Base-by-base conservation (phyloP, 2,329 filamentous ascomycete species). In the Fusarium sp. region DNA sequence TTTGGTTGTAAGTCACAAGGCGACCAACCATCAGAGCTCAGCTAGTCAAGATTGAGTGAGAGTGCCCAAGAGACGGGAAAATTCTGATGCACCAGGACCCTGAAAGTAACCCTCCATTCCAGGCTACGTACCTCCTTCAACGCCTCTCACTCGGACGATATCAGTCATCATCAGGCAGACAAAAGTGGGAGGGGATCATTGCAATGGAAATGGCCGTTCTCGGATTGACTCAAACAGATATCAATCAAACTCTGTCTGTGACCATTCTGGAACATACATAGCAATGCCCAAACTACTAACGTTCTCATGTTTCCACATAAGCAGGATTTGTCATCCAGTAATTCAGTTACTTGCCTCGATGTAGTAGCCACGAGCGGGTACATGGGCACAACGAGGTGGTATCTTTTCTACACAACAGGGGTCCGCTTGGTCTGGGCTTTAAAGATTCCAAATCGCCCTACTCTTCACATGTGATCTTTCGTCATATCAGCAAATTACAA, bases 361-460 rank as follows among this genome's bases (percentile, higher is more conserved):
- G 31, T 30, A 57, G 8, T 44, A 33, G 36, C 36, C 40, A 23
- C 40, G 36, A 54, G 59, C 41, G 57, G 57, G 51, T 49, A 62
- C 60, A 47, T 15, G 26, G 16, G 18, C 23, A 33, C 34, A 46
- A 33, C 20, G 33, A 38, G 47, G 30, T 65, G 60, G 62, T 65
- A 65, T 65, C 62, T 65, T 65, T 65, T 65, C 9, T 34, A 18
- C 33, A 65, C 8, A 42, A 41, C 53, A 65, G 36, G 60, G 62
- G 38, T 52, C 40, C 50, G 36, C 41, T 46, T 58, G 31, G 36
- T 28, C 42, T 36, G n/a, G 30, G n/a, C 41, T 36, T 23, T 36
- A 37, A 67, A 64, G 65, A 68, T 68, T 68, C 65, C 65, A 64
- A 68, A 68, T 64, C 58, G 58, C 37, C 42, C 41, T 23, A 47